Evolutionary conservation across 139 green algal genomes (phyloP), one percentile per base, ranked within the genome.

Genomic region (Micromonas pusilla): DNA sequence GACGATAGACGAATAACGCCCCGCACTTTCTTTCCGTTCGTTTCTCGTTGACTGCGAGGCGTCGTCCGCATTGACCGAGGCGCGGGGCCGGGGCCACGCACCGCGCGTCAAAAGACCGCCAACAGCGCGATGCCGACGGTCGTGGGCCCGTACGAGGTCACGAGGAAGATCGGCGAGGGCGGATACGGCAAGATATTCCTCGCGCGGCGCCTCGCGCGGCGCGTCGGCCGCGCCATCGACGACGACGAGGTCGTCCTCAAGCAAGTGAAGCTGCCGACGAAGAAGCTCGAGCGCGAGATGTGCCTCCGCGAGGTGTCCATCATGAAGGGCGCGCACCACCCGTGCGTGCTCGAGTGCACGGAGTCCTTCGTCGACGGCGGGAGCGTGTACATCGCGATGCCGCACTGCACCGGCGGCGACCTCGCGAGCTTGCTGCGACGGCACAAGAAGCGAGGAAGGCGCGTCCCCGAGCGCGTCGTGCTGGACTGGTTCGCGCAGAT

Each of bases 301-400:
- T 33, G 36, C 26, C 73, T 70, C 52, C 26, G 33, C 23, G 73
- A 79, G 53, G 31, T 66, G 73, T 70, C 62, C 26, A 70, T 79
- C 54, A 26, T 79, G 16, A 71, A 38, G 25, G 53, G 30, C n/a
- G 28, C 72, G 45, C 30, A 39, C 25, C 73, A 79, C 53, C 73
- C 73, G 25, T 72, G 32, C 52, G 34, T 79, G 23, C 52, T 79
- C 9, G 60, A 63, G 39, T 79, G 31, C 28, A 79, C 72, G 53
- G 73, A 79, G 39, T 70, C 73, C 20, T 79, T 28, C 25, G 33
- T 79, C 25, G 52, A 79, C 20, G 52, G 60, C 9, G 9, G 20
- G 13, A 79, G 21, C 25, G 32, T 79, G 13, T 72, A 52, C 73
- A 79, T 79, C 73, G 73, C 34, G 13, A 79, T 34, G 53, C 62